Conservation (phyloP, 306 rosid genomes). For the Castanospermum australe region DNA sequence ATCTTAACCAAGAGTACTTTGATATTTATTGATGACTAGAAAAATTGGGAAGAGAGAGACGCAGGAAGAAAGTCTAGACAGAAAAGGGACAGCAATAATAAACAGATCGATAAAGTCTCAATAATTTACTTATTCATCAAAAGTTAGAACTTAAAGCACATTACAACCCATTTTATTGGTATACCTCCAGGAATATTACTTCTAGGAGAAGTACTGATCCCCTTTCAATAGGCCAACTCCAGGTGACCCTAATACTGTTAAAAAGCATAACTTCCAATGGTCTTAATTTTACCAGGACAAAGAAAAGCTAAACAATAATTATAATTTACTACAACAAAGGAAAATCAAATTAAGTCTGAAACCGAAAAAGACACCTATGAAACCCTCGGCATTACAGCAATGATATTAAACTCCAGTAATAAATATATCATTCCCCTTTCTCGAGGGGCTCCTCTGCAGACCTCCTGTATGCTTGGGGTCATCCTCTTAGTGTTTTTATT, state of each 20-base stretch:
- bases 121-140: not conserved
- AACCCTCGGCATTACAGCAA: not conserved
- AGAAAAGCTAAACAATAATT: not conserved
- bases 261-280: not conserved
- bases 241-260: not conserved
- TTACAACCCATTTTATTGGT: conserved; percentile 3
- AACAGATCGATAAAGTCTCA: not conserved
- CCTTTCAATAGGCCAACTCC: not conserved
- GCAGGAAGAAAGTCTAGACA: not conserved
- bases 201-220: not conserved
- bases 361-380: not conserved
- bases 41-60: not conserved
- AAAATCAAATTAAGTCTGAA: not conserved
- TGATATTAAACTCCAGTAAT: not conserved
- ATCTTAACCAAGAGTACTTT: not conserved
- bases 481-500: not conserved
- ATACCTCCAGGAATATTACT: conserved; percentile 10
- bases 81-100: not conserved
- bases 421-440: not conserved
- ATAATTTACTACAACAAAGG: not conserved
- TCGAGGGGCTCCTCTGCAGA: not conserved
- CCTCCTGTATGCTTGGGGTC: not conserved
- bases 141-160: not conserved
- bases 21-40: conserved; percentile 3
- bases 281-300: not conserved